These are phyloP conservation scores for Ustilaginoidea virens DNA, from an alignment of 2,329 filamentous ascomycete species.

Conservation along the genomic window DNA sequence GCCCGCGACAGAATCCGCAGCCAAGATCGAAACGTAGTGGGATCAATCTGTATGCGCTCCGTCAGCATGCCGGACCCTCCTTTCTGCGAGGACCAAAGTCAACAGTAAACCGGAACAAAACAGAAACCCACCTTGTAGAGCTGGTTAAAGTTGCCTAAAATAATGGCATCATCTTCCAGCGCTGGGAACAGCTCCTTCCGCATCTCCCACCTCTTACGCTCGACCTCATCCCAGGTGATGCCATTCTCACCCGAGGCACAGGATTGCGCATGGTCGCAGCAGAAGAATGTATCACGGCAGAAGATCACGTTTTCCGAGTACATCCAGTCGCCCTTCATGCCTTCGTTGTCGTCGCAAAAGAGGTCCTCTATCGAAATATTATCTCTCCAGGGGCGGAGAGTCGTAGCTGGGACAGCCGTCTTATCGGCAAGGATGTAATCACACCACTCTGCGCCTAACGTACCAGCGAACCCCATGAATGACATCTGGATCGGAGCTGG, in stretches of 20 bases:
- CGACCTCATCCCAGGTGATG: slow-evolving; percentile 72
- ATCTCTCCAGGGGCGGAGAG: slow-evolving; percentile 62
- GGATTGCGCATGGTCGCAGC: slow-evolving; percentile 90
- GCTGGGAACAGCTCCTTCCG: slow-evolving; percentile 80
- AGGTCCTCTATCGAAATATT: slow-evolving; percentile 63
- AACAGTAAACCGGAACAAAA: no score
- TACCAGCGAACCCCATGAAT: slow-evolving; percentile 98
- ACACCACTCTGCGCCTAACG: slow-evolving; percentile 93
- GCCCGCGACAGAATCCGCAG: slow-evolving; percentile 74
- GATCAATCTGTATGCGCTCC: slow-evolving; percentile 57
- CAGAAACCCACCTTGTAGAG: slow-evolving; percentile 67
- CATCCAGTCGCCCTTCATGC: slow-evolving; percentile 66
- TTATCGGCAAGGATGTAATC: slow-evolving; percentile 90
- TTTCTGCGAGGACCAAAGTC: no score
- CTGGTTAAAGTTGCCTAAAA: slow-evolving; percentile 96
- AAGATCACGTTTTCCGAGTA: slow-evolving; percentile 97
- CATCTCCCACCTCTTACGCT: slow-evolving; percentile 74
- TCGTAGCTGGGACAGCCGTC: slow-evolving; percentile 69
- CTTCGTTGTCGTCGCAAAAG: slow-evolving; percentile 48
- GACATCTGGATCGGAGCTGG: slow-evolving; percentile 97
- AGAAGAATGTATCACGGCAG: slow-evolving; percentile 91
- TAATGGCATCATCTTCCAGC: slow-evolving; percentile 68
- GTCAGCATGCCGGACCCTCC: background rate
- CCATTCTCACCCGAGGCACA: slow-evolving; percentile 53
- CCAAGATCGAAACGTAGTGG: slow-evolving; percentile 91